A percentile compares a stretch with the other conserved stretches of the same genome.
Evolutionary conservation across 306 rosid genomes (phyloP).

Genomic region (Phaseolus lunatus): DNA sequence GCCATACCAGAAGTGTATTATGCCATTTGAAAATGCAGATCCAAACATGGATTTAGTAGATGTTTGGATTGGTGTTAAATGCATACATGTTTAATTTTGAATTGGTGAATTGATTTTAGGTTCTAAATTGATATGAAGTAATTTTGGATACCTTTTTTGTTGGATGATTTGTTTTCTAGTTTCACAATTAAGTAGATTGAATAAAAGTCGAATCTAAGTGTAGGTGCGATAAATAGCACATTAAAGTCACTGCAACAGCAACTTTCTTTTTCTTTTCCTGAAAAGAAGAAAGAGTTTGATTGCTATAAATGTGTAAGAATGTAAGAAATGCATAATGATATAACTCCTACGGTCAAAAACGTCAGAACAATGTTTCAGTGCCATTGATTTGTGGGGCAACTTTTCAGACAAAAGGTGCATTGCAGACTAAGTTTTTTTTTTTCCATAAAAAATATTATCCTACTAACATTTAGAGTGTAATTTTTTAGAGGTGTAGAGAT

Average conservation of each 20-base stretch:
- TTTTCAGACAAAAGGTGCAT: not conserved
- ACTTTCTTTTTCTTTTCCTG: not conserved
- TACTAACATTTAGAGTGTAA: too few relatives aligned
- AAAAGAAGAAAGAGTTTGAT: not conserved
- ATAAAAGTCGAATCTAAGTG: not conserved
- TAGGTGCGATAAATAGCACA: not conserved
- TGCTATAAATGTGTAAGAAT: not conserved
- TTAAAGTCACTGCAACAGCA: not conserved
- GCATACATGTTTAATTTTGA: not conserved
- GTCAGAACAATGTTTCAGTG: not conserved
- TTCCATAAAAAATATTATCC: too few relatives aligned
- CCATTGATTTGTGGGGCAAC: not conserved
- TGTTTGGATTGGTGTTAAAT: not conserved
- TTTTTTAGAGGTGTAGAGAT: too few relatives aligned
- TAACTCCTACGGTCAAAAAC: not conserved
- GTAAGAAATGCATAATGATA: not conserved
- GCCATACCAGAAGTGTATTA: not conserved
- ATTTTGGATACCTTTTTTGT: not conserved
- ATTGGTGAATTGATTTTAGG: not conserved
- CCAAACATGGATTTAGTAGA: not conserved
- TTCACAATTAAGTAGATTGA: not conserved
- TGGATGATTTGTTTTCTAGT: not conserved
- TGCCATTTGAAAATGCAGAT: not conserved
- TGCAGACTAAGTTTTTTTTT: not conserved
- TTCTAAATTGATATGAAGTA: not conserved